A percentile compares a stretch with the other conserved stretches of the same genome.
phyloP scores from a whole-genome alignment of 2,329 filamentous ascomycete genomes.

The Meredithiella fracta region DNA sequence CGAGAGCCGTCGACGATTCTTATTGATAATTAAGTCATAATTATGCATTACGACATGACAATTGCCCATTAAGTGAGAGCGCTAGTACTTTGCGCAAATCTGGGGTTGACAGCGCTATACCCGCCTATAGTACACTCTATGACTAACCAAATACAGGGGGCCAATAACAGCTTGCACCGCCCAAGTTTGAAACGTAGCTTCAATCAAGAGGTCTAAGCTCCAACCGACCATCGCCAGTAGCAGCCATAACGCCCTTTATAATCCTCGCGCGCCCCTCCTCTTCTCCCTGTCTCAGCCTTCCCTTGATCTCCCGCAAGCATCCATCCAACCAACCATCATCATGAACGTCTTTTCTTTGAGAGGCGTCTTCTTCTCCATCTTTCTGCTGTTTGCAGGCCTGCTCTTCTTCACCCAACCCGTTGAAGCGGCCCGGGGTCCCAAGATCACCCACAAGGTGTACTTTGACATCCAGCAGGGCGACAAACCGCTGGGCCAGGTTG shows the following conservation, averaged over 20 bases:
- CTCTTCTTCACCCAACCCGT: slow-evolving; percentile 60
- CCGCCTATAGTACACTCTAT: not conserved
- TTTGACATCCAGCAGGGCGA: slow-evolving; percentile 71
- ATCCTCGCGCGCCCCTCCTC: not conserved
- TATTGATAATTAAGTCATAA: no score
- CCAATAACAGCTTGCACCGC: not conserved
- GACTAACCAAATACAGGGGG: not conserved
- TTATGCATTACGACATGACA: no score
- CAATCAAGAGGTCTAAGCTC: slow-evolving; percentile 7
- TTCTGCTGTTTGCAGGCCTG: slow-evolving; percentile 60
- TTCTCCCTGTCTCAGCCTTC: slow-evolving; percentile 11
- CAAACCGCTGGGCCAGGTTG: slow-evolving; percentile 54
- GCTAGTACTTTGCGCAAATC: no score
- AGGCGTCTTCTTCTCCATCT: slow-evolving; percentile 51
- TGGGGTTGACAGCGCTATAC: not conserved
- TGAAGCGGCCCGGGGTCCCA: slow-evolving; percentile 68
- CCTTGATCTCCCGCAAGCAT: not conserved
- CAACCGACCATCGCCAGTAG: not conserved
- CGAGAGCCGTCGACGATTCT: no score
- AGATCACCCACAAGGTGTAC: slow-evolving; percentile 91
- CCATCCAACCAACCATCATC: slow-evolving; percentile 36
- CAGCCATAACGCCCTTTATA: not conserved
- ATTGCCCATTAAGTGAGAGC: no score
- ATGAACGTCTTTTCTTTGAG: slow-evolving; percentile 41
- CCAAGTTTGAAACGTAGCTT: slow-evolving; percentile 13